phyloP scores from a whole-genome alignment of 2,329 filamentous ascomycete genomes.

The Hyphodiscus sp. region DNA sequence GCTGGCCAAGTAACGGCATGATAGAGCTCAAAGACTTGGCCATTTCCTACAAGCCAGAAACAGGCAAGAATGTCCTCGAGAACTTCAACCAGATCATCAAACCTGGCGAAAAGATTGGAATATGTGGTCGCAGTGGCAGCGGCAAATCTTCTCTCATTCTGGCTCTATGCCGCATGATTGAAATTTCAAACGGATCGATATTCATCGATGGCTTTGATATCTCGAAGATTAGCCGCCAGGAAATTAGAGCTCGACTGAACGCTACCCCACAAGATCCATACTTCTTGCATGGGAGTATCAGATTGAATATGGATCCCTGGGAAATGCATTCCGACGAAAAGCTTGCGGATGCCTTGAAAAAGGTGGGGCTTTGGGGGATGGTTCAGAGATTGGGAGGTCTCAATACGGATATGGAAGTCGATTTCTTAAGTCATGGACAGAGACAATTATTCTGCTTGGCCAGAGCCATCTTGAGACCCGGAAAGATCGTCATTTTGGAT shows the following conservation, averaged over 20 bases:
- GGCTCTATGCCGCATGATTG: constrained; percentile 41
- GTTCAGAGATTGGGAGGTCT: constrained; percentile 11
- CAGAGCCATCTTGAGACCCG: constrained; percentile 36
- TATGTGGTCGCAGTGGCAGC: constrained; percentile 41
- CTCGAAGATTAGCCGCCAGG: constrained; percentile 33
- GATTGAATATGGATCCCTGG: constrained; percentile 41
- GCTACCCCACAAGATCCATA: constrained; percentile 41
- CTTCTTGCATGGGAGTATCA: constrained; percentile 40
- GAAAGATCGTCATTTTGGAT: constrained; percentile 36
- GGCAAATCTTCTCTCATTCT: constrained; percentile 38
- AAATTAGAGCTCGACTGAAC: constrained; percentile 35
- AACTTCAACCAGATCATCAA: constrained; percentile 38
- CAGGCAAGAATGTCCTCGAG: neutral
- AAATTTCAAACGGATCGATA: constrained; percentile 36
- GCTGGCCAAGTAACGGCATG: constrained; percentile 18
- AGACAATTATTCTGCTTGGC: constrained; percentile 44
- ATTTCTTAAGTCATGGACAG: constrained; percentile 59
- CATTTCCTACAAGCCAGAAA: constrained; percentile 19
- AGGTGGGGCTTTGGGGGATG: constrained; percentile 30
- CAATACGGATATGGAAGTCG: constrained; percentile 34
- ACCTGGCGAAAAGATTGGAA: constrained; percentile 43
- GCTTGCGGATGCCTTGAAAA: constrained; percentile 37
- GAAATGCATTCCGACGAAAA: constrained; percentile 31
- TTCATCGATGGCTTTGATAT: constrained; percentile 41
- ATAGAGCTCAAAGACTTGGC: constrained; percentile 26